Evolutionary conservation across 805 yeast genomes (phyloP).

Genomic region (Wickerhamiella australiensis): DNA sequence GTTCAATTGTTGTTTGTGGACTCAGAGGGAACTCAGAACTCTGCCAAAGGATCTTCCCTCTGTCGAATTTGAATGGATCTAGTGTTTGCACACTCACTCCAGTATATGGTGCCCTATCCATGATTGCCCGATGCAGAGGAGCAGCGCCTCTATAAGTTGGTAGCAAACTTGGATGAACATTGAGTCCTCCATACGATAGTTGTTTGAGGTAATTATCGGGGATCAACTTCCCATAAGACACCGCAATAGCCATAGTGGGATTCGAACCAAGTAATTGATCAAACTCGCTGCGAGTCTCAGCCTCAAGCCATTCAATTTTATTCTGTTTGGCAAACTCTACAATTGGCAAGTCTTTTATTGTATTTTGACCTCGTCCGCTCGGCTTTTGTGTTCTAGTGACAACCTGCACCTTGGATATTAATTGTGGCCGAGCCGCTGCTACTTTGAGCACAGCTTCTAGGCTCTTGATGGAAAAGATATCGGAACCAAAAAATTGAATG

Average conservation of each 20-base stretch:
- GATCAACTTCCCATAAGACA: conserved; percentile 75
- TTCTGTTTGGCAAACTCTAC: conserved; percentile 17
- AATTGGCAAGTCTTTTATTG: conserved; percentile 15
- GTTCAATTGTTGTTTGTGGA: conserved; percentile 34
- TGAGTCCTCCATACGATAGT: conserved; percentile 56
- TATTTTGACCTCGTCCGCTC: conserved; percentile 21
- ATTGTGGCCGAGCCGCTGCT: conserved; percentile 10
- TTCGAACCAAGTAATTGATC: neutral
- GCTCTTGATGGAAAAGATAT: conserved; percentile 18
- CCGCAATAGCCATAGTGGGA: conserved; percentile 65
- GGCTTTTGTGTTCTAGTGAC: conserved; percentile 19
- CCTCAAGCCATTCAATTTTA: conserved; percentile 15
- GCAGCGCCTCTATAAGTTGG: conserved; percentile 79
- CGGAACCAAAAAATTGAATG: conserved; percentile 22
- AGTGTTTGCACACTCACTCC: conserved; percentile 87
- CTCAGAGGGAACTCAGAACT: conserved; percentile 35
- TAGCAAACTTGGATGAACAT: conserved; percentile 83
- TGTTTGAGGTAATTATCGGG: conserved; percentile 45
- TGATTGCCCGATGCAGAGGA: conserved; percentile 69
- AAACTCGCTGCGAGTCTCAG: conserved; percentile 17
- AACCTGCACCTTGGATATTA: conserved; percentile 15
- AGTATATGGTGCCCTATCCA: conserved; percentile 48
- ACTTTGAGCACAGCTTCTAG: conserved; percentile 14
- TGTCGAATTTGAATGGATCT: conserved; percentile 78
- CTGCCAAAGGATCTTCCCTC: conserved; percentile 58